These are phyloP conservation scores for Malassezia psittaci DNA, from an alignment of 1,284 basidiomycete species.

Conservation along the genomic window DNA sequence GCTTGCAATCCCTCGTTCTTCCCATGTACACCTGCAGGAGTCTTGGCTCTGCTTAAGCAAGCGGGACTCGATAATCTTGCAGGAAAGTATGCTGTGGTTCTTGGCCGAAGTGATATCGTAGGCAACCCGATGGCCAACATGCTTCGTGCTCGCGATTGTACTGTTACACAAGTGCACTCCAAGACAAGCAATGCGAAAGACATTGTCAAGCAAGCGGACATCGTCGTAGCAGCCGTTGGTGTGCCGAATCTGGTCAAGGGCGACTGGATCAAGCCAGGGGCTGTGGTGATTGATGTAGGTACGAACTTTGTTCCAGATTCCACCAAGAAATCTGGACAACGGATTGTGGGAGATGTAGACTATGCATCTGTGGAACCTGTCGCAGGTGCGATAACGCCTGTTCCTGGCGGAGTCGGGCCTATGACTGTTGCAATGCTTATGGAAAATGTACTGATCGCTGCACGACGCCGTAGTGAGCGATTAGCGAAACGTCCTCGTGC, in stretches of 20 bases:
- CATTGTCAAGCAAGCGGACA: slow-evolving; percentile 74
- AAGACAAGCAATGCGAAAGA: slow-evolving; percentile 64
- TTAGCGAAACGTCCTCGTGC: slow-evolving; percentile 64
- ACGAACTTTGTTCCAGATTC: slow-evolving; percentile 81
- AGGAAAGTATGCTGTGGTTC: slow-evolving; percentile 69
- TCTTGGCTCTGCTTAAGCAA: slow-evolving; percentile 77
- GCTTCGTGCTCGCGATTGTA: slow-evolving; percentile 80
- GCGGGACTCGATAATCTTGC: slow-evolving; percentile 57
- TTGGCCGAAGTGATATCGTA: slow-evolving; percentile 95
- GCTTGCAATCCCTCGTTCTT: slow-evolving; percentile 80
- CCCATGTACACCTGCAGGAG: slow-evolving; percentile 90
- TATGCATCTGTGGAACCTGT: slow-evolving; percentile 65
- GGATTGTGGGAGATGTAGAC: slow-evolving; percentile 92
- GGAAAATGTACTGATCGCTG: slow-evolving; percentile 77
- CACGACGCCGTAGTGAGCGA: slow-evolving; percentile 61
- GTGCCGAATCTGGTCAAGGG: slow-evolving; percentile 81
- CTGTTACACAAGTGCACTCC: slow-evolving; percentile 95
- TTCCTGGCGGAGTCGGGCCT: slow-evolving; percentile 86
- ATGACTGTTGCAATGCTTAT: slow-evolving; percentile 99
- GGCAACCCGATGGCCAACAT: slow-evolving; percentile 88
- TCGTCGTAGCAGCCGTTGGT: slow-evolving; percentile 87
- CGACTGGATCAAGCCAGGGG: slow-evolving; percentile 89
- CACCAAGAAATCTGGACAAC: slow-evolving; percentile 86
- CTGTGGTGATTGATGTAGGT: slow-evolving; percentile 61
- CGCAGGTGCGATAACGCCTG: slow-evolving; percentile 86